Evolutionary conservation across 1,284 basidiomycete genomes (phyloP), one percentile per base, ranked within the genome.

Genomic region (Ganoderma lucidum): DNA sequence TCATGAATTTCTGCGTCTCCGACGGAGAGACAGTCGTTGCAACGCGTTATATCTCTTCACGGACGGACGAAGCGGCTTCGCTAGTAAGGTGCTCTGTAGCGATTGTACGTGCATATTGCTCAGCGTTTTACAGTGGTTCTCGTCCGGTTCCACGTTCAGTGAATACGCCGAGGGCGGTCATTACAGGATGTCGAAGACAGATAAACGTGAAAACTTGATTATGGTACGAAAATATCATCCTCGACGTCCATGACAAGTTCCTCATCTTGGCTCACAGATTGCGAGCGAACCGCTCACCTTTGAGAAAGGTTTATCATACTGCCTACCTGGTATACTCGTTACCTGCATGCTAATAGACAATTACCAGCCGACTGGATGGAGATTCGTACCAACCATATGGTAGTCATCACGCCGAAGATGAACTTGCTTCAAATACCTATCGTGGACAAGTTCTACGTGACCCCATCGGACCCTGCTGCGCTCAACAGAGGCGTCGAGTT

Each of bases 1-100:
- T 98, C 69, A 90, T 97, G 92, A 99, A 99, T 79, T 99, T 98
- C 78, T 97, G 96, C 76, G 93, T 99, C 35, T 96, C 96, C 1
- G 97, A 99, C 78, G 97, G 97, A 1, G 88, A 95, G 76, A 95
- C 92, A 60, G 95, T 99, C 17, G 90, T 99, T 17, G 97, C 94
- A 9, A 98, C 96, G 2, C 89, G 97, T 56, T 99, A 99, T 81
- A 95, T 99, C 59, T 96, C 95, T 0, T 96, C 94, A 2, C 89
- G 91, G 62, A 91, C 90, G 6, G 95, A 97, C 70, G 96, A 98
- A 80, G 97, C 97, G 0, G 96, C 97, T 1, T 97, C 95, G 37
- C 81, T 98, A 79, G 92, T 91, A 76, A 73, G 85, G 80, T 2
- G 4, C 6, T 39, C 19, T 28, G n/a, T 15, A 15, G 14, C n/a